Evolutionary conservation across 1,284 basidiomycete genomes (phyloP).

Genomic region (Puccinia horiana): DNA sequence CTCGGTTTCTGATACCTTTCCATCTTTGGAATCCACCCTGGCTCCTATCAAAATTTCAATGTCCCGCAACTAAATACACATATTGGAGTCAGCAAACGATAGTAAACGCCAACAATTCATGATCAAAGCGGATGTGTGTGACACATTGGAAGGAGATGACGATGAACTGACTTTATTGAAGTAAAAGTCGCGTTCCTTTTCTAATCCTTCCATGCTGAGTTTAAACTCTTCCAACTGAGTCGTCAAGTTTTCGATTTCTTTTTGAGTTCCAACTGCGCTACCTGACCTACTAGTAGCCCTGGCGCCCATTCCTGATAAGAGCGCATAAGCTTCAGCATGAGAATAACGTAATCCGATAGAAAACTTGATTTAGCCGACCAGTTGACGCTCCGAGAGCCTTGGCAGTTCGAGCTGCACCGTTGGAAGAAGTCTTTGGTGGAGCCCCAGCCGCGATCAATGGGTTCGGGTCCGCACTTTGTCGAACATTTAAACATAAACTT

Average conservation of each 20-base stretch:
- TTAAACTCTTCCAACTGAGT: slow-evolving; percentile 80
- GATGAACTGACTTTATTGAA: slow-evolving; percentile 79
- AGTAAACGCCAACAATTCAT: too few species aligned
- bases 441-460: slow-evolving; percentile 35
- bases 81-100: background rate
- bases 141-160: background rate
- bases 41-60: slow-evolving; percentile 83
- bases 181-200: slow-evolving; percentile 95
- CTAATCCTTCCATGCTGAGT: slow-evolving; percentile 72
- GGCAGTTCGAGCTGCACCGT: slow-evolving; percentile 50
- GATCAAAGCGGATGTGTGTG: background rate
- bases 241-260: slow-evolving; percentile 67
- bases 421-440: slow-evolving; percentile 50
- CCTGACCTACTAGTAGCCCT: slow-evolving; percentile 35
- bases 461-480: slow-evolving; percentile 33
- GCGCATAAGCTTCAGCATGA: background rate
- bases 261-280: slow-evolving; percentile 52
- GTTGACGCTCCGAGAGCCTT: slow-evolving; percentile 14
- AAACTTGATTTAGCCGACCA: background rate
- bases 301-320: slow-evolving; percentile 23
- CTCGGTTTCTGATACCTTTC: slow-evolving; percentile 61
- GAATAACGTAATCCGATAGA: background rate
- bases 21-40: slow-evolving; percentile 56
- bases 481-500: background rate
- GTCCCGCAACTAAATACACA: slow-evolving; percentile 71